phyloP scores from a whole-genome alignment of 2,329 filamentous ascomycete genomes.

The Eutypa lata region DNA sequence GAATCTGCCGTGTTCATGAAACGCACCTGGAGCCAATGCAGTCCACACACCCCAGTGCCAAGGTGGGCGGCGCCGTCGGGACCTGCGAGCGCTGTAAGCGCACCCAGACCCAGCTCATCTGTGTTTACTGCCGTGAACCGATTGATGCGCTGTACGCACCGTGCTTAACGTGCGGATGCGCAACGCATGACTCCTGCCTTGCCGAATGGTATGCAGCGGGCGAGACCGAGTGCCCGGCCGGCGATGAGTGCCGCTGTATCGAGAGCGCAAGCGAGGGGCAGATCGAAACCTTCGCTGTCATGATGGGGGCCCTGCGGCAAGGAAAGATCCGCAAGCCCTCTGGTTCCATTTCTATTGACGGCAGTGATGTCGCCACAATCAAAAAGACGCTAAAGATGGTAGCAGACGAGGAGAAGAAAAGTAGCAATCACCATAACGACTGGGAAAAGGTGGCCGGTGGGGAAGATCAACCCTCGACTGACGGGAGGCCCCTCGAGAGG shows the following conservation, averaged over 20 bases:
- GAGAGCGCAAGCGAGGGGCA: constrained; percentile 54
- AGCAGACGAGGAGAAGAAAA: background rate
- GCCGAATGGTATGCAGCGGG: constrained; percentile 57
- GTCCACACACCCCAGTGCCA: constrained; percentile 44
- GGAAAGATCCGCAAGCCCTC: constrained; percentile 29
- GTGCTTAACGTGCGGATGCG: constrained; percentile 62
- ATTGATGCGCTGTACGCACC: constrained; percentile 58
- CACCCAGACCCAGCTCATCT: constrained; percentile 55
- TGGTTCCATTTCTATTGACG: constrained; percentile 20
- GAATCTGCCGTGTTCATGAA: constrained; percentile 61
- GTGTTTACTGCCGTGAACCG: constrained; percentile 61
- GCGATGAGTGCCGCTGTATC: constrained; percentile 62
- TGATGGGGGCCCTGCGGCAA: constrained; percentile 42
- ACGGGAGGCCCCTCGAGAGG: constrained; percentile 24
- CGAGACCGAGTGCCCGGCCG: constrained; percentile 57
- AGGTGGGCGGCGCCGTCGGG: constrained; percentile 36
- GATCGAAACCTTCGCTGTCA: constrained; percentile 59
- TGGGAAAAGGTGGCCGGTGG: constrained; percentile 34
- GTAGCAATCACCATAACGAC: constrained; percentile 20
- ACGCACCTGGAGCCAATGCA: constrained; percentile 58
- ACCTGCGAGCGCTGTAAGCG: constrained; percentile 48
- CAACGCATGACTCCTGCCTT: constrained; percentile 56
- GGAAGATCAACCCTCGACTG: constrained; percentile 20
- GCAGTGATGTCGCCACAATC: background rate
- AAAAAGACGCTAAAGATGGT: too few relatives aligned